Conservation (phyloP, 2,329 filamentous ascomycete genomes). For the Phaeosphaeria sp. region DNA sequence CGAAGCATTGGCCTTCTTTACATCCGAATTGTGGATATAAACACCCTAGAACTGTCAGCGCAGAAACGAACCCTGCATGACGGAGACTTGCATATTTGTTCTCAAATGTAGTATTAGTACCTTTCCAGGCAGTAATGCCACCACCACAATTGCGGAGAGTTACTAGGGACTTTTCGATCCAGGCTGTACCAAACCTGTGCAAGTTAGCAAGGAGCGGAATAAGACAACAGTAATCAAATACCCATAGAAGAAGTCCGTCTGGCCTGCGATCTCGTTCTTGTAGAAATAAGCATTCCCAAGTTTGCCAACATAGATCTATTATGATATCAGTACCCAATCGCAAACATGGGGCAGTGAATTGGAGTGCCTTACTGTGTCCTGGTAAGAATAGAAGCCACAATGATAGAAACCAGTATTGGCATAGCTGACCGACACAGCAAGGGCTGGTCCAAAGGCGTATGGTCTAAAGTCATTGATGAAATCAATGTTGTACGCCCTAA, state of each 20-base stretch:
- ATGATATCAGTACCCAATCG: background rate
- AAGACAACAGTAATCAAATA: background rate
- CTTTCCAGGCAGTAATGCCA: constrained; percentile 74
- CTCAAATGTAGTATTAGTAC: constrained; percentile 68
- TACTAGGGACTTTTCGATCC: constrained; percentile 63
- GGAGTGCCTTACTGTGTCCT: constrained; percentile 64
- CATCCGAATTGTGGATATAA: constrained; percentile 65
- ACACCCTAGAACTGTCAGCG: constrained; percentile 52
- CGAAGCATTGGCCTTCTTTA: constrained; percentile 62
- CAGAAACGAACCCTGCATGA: background rate
- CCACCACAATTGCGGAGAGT: constrained; percentile 68
- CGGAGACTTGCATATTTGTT: constrained; percentile 63
- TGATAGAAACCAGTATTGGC: constrained; percentile 73
- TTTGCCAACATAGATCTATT: constrained; percentile 65
- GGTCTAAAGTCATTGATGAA: constrained; percentile 67
- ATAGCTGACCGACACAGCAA: constrained; percentile 67
- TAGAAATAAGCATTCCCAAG: constrained; percentile 71
- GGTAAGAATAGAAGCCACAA: constrained; percentile 70
- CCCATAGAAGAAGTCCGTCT: constrained; percentile 72
- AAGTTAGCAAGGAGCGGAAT: background rate
- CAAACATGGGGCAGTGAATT: background rate
- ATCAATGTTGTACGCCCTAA: constrained; percentile 72
- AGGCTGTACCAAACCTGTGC: constrained; percentile 66
- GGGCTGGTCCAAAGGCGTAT: constrained; percentile 61
- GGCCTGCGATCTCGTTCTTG: constrained; percentile 65